phyloP scores from a whole-genome alignment of 495 filamentous ascomycete species.

The Echria macrotheca region DNA sequence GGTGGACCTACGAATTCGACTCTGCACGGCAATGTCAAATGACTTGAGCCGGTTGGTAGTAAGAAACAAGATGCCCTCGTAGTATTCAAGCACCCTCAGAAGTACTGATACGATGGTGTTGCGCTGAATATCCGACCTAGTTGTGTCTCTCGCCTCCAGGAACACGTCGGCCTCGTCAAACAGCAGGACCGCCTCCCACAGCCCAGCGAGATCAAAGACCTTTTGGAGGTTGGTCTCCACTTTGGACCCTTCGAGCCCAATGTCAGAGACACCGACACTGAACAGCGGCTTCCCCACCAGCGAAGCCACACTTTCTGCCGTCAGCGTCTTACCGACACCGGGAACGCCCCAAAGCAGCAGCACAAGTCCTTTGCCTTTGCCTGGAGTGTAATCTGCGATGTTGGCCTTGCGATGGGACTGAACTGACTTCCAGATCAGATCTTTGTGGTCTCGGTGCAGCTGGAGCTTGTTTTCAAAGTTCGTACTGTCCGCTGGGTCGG shows the following conservation, averaged over 20 bases:
- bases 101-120: constrained; percentile 31
- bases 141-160: constrained; percentile 21
- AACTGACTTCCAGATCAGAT: constrained; percentile 6
- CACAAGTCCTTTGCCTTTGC: constrained; percentile 37
- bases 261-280: constrained; percentile 8
- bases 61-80: constrained; percentile 52
- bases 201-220: constrained; percentile 37
- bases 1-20: constrained; percentile 13
- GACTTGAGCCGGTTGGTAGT: constrained; percentile 45
- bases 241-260: constrained; percentile 13
- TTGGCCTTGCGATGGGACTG: constrained; percentile 1
- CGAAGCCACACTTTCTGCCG: constrained; percentile 37
- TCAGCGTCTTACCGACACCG: constrained; percentile 52
- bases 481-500: constrained; percentile 1
- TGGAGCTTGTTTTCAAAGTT: constrained; percentile 6
- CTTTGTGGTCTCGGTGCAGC: constrained; percentile 6
- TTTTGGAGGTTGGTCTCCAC: constrained; percentile 29
- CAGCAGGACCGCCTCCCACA: constrained; percentile 43
- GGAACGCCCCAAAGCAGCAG: constrained; percentile 31
- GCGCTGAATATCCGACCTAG: constrained; percentile 16
- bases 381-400: constrained; percentile 40
- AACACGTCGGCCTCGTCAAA: constrained; percentile 43
- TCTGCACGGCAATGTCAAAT: constrained; percentile 15
- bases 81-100: constrained; percentile 54
- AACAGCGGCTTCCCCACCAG: constrained; percentile 29